Evolutionary conservation across 1,139 yeast genomes (phyloP), one percentile per base, ranked within the genome.

Genomic region (Diutina sp.): DNA sequence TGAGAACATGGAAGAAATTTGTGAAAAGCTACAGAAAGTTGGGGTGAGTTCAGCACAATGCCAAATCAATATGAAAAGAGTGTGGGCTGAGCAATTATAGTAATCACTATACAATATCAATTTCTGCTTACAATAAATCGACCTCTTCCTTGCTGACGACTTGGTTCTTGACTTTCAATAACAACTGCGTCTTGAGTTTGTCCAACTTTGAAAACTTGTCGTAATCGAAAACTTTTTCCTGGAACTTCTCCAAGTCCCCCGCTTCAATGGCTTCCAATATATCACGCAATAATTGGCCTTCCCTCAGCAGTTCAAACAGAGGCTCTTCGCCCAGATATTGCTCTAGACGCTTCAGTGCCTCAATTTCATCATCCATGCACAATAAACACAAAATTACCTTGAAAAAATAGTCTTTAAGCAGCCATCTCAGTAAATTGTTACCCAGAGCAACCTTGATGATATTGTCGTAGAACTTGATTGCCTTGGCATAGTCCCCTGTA

Each of bases 191-290:
- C 75, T 89, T 90, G 84, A 96, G 86, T 65, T 87, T 89, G 69
- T 95, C 99, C 58, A 93, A 82, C 70, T 90, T 90, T 62, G 85
- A 78, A 69, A 88, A 90, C 69, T 89, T 95, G 69, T 93, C 99
- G 66, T 73, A 93, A 61, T 88, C 95, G 67, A 79, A 87, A 29
- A 91, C 85, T 62, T 83, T 82, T 62, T 84, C 84, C 4, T 95
- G 82, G 66, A 89, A 83, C 55, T 74, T 79, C 66, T 91, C 93
- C 51, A 85, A 73, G 67, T 91, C 97, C 41, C 95, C 95, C 56
- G 84, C 85, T 60, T 83, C 82, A 56, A 88, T 85, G 30, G 95
- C 82, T 53, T 83, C 86, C 47, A 88, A 76, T 45, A 93, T 70
- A 54, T 84, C 88, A 61, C 76, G 76, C 53, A 83, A 69, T 61